phyloP scores from a whole-genome alignment of 2,329 filamentous ascomycete genomes.

The Diatrype stigma region DNA sequence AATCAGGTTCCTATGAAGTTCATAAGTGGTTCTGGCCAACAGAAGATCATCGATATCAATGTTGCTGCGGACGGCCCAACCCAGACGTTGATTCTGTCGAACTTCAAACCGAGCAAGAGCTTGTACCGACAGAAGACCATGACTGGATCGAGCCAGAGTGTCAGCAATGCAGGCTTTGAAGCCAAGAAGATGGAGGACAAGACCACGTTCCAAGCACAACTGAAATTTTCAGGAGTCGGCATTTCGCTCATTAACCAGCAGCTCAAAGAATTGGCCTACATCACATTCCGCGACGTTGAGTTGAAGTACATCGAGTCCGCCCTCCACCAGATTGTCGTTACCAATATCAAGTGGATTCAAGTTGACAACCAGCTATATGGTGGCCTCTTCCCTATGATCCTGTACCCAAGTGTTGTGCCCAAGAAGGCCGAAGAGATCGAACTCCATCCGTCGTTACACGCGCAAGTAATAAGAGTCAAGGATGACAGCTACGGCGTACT shows the following conservation, averaged over 20 bases:
- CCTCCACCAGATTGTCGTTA: constrained; percentile 84
- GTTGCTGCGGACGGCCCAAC: constrained; percentile 94
- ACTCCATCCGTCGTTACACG: constrained; percentile 89
- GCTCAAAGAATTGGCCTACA: constrained; percentile 84
- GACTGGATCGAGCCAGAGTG: constrained; percentile 46
- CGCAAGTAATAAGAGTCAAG: constrained; percentile 89
- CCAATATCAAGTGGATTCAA: constrained; percentile 97
- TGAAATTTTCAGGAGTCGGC: constrained; percentile 85
- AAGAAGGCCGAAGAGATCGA: constrained; percentile 97
- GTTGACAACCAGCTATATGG: constrained; percentile 98
- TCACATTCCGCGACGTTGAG: constrained; percentile 88
- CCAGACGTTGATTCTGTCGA: constrained; percentile 88
- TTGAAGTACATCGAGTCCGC: constrained; percentile 90
- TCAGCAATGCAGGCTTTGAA: constrained; percentile 70
- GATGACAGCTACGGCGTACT: constrained; percentile 97
- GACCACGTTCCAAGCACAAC: constrained; percentile 82
- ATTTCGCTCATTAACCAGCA: constrained; percentile 92
- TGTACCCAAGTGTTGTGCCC: constrained; percentile 96
- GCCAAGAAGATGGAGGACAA: constrained; percentile 88
- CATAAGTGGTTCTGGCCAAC: constrained; percentile 58
- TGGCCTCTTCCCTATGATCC: constrained; percentile 93
- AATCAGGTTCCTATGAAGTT: constrained; percentile 95
- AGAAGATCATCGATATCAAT: constrained; percentile 94
- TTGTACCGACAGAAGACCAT: constrained; percentile 66
- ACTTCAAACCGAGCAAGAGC: constrained; percentile 89